Evolutionary conservation across 768 basidiomycete species (phyloP), one percentile per base, ranked within the genome.

Genomic region (Pholiota conissans): DNA sequence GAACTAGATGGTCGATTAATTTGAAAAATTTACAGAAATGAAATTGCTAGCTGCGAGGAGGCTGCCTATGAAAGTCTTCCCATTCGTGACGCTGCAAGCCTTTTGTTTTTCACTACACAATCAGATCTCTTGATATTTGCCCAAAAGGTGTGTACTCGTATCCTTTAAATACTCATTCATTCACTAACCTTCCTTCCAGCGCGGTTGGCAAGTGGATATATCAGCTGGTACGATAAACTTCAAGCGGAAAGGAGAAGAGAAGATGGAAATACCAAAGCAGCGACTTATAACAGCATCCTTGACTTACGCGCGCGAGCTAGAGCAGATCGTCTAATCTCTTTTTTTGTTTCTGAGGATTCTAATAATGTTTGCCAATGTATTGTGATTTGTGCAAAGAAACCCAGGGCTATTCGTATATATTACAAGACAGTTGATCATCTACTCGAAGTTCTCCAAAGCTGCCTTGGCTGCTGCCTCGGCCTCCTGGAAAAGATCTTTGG

Each of bases 21-120:
- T 13, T 18, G 7, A 22, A 40, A 13, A 22, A 45, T 10, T 10
- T 20, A 18, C 46, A 98, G 96, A 65, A 93, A 91, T 66, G 96
- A 99, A 77, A 99, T 99, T 64, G 96, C 96, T 13, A 91, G 92
- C 65, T 98, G 95, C 66, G 93, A 97, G 71, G 95, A 98, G 72
- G 80, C 88, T 16, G 95, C 96, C 4, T 99, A 99, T 61, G 87
- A 91, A 62, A 93, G 89, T 59, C 77, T 99, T 35, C 95, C 95
- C 0, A 69, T 98, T 52, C 87, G 90, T 63, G 95, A 97, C 62
- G 96, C 95, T 1, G 85, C 89, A 1, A 91, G 91, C 0, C 79
- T 99, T 48, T 76, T 99, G 52, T 99, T 98, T 84, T 97, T 96
- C 78, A 85, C 86, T 22, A 83, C 81, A 40, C 89, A 87, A 59